Evolutionary conservation across 1,284 basidiomycete species (phyloP), one percentile per base, ranked within the genome.

Genomic region (Malassezia brasiliensis): DNA sequence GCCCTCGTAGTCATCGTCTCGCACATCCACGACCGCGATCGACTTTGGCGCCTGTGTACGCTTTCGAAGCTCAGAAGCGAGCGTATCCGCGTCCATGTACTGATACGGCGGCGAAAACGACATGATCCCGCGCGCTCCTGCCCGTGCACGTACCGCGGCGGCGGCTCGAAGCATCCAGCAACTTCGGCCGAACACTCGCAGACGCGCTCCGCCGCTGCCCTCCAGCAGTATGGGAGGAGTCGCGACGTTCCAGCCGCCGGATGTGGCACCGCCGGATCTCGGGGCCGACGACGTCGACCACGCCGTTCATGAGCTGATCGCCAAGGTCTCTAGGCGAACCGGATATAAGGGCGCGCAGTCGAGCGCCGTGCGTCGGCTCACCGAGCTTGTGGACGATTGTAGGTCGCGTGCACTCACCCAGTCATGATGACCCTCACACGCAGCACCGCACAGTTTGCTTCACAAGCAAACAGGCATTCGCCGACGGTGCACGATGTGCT

Each of bases 1-100:
- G 8, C 75, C 75, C 14, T 61, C 66, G 28, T 66, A 76, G 47
- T 76, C 75, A 42, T 76, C 74, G 47, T 76, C 75, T 64, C 70
- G 62, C 12, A 71, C 70, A 50, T 73, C 70, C 19, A 73, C 61
- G 19, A 73, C 59, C 11, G 67, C 67, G 36, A 68, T 31, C n/a
- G 62, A 52, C 1, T 37, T n/a, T 2, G 61, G 56, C 10, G 60
- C n/a, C 22, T 49, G 17, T 1, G 35, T 46, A 19, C 59, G 55
- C 47, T 52, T 41, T 17, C 61, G 62, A 10, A 68, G 52, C 22
- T 50, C 52, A 22, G 62, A 52, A 3, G 66, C 67, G 10, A 69
- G 60, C 9, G 52, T 39, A 28, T 64, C 62, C 2, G 66, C 60
- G 28, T 69, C 66, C 28, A 69, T 59, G 40, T 69, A 69, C 28